phyloP scores from a whole-genome alignment of 768 basidiomycete species.

The Panaeolus cyanescens region DNA sequence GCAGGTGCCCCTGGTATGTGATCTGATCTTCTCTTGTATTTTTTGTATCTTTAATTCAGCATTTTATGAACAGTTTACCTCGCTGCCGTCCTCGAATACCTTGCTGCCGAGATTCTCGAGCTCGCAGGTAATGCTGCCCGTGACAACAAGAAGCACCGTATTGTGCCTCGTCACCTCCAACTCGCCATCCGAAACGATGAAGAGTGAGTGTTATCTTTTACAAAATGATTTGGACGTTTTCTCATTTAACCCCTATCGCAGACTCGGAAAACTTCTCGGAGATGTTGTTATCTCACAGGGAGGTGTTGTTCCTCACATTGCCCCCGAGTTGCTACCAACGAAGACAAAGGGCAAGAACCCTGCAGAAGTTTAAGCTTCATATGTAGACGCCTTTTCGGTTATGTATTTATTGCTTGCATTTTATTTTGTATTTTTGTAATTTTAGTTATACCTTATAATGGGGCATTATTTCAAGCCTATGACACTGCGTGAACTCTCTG shows the following conservation, averaged over 20 bases:
- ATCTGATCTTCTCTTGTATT: not conserved
- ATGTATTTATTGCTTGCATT: constrained; percentile 6
- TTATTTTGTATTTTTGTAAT: constrained; percentile 8
- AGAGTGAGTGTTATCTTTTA: constrained; percentile 45
- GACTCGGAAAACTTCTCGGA: constrained; percentile 80
- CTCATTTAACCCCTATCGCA: constrained; percentile 18
- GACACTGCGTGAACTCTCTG: not conserved
- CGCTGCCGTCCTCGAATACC: constrained; percentile 89
- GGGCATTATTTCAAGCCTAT: not conserved
- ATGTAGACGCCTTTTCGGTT: not conserved
- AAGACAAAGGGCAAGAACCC: constrained; percentile 37
- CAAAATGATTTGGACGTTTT: not conserved
- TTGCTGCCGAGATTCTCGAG: constrained; percentile 92
- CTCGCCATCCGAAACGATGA: constrained; percentile 92
- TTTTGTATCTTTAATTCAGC: not conserved
- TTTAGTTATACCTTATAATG: constrained; percentile 8
- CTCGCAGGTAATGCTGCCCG: constrained; percentile 86
- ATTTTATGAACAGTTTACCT: constrained; percentile 64
- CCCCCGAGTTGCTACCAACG: constrained; percentile 41
- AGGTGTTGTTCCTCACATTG: constrained; percentile 59
- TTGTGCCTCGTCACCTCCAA: constrained; percentile 90
- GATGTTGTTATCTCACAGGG: constrained; percentile 90
- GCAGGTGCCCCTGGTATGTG: not conserved
- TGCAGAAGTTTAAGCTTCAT: constrained; percentile 7
- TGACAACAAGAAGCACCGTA: constrained; percentile 91